Conservation (phyloP, 305 asterid species). For the Fraxinus xanthoxyloides region DNA sequence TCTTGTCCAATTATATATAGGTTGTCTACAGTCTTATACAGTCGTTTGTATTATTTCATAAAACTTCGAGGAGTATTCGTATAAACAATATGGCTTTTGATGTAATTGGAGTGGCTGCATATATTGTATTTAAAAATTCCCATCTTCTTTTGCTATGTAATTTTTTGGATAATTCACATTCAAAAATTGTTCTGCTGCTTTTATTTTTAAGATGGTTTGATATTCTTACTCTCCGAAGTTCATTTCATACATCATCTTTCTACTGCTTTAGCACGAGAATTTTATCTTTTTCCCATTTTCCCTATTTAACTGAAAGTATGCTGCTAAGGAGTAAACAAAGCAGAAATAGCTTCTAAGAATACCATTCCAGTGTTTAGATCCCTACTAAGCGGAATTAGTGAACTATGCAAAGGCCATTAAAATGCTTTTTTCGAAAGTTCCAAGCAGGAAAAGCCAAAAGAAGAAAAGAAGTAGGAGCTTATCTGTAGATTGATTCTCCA, state of each 20-base stretch:
- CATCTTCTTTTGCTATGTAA: background rate
- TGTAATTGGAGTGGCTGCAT: background rate
- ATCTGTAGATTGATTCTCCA: background rate
- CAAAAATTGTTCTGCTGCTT: background rate
- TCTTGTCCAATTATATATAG: slow-evolving; percentile 15
- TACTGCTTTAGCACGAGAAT: background rate
- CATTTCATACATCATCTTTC: background rate
- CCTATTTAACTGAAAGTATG: background rate
- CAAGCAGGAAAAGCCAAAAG: background rate
- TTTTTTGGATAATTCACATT: background rate
- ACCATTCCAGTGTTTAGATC: background rate
- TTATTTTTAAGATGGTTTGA: background rate
- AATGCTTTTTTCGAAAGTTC: background rate
- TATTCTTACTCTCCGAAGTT: background rate
- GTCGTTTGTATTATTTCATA: background rate
- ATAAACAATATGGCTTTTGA: background rate
- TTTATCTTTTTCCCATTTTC: background rate
- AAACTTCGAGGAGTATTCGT: slow-evolving; percentile 2
- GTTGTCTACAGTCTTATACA: background rate
- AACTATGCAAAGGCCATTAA: background rate
- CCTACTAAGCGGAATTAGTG: background rate
- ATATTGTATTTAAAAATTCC: background rate
- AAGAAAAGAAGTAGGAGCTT: background rate
- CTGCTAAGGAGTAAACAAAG: background rate
- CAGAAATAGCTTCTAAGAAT: background rate